phyloP scores from a whole-genome alignment of 192 early-diverging fungal species.

The Ambispora gerdemannii region DNA sequence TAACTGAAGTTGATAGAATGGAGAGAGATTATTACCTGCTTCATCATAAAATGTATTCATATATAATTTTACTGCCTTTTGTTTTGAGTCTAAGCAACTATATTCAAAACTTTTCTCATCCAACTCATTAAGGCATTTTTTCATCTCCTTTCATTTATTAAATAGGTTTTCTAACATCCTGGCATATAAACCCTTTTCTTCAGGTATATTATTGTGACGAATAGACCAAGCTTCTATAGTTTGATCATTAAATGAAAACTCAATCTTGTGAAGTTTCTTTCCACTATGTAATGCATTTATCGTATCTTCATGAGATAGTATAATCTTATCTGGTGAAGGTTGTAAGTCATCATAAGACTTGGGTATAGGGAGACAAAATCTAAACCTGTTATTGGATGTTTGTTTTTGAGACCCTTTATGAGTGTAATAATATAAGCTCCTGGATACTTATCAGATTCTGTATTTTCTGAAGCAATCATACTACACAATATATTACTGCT shows the following conservation, averaged over 20 bases:
- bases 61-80: conserved; percentile 4
- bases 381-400: neutral
- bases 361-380: conserved; percentile 18
- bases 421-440: conserved; percentile 10
- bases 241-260: neutral
- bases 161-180: conserved; percentile 11
- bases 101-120: conserved; percentile 21
- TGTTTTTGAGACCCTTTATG: conserved; percentile 17
- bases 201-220: conserved; percentile 4
- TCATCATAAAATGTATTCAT: conserved; percentile 22
- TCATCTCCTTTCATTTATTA: neutral
- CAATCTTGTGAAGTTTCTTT: conserved; percentile 13
- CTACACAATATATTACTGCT: neutral
- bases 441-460: neutral
- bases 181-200: conserved; percentile 7
- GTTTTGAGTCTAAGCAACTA: conserved; percentile 3
- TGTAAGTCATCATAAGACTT: conserved; percentile 20
- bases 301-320: neutral
- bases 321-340: conserved; percentile 19
- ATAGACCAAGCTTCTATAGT: neutral
- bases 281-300: neutral
- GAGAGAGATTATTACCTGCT: neutral
- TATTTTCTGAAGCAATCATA: neutral
- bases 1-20: neutral
- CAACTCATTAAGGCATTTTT: neutral